Conservation (phyloP, 2,329 filamentous ascomycete species). For the Orbilia brochopaga region DNA sequence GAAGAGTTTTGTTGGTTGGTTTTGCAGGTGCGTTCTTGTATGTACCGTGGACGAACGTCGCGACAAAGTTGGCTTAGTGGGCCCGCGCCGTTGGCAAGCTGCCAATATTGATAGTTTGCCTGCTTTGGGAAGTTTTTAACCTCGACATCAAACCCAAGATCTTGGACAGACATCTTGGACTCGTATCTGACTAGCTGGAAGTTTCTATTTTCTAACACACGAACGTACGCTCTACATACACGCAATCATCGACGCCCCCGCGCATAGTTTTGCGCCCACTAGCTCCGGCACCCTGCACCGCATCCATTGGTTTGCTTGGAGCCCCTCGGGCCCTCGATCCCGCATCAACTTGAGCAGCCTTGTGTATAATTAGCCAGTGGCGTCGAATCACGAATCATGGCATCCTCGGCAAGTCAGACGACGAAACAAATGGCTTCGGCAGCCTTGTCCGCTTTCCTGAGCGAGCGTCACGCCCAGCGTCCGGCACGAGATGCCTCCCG, state of each 20-base stretch:
- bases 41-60: too few relatives aligned
- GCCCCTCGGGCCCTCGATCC: background rate
- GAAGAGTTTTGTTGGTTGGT: background rate
- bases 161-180: slow-evolving; percentile 2
- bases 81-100: slow-evolving; percentile 9
- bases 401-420: slow-evolving; percentile 29
- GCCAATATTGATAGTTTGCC: slow-evolving; percentile 2
- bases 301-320: too few relatives aligned
- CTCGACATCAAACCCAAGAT: slow-evolving; percentile 7
- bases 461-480: slow-evolving; percentile 31
- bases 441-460: slow-evolving; percentile 32
- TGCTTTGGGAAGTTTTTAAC: slow-evolving; percentile 27
- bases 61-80: background rate
- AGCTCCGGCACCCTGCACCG: too few relatives aligned
- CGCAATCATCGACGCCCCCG: too few relatives aligned
- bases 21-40: too few relatives aligned
- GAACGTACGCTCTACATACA: background rate
- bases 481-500: slow-evolving; percentile 38
- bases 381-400: slow-evolving; percentile 18
- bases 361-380: background rate
- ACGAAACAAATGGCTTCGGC: slow-evolving; percentile 35
- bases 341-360: background rate
- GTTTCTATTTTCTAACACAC: slow-evolving; percentile 24
- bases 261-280: too few relatives aligned
- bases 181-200: background rate